phyloP scores from a whole-genome alignment of 2,329 filamentous ascomycete genomes.

The Calonectria multiphialidica region DNA sequence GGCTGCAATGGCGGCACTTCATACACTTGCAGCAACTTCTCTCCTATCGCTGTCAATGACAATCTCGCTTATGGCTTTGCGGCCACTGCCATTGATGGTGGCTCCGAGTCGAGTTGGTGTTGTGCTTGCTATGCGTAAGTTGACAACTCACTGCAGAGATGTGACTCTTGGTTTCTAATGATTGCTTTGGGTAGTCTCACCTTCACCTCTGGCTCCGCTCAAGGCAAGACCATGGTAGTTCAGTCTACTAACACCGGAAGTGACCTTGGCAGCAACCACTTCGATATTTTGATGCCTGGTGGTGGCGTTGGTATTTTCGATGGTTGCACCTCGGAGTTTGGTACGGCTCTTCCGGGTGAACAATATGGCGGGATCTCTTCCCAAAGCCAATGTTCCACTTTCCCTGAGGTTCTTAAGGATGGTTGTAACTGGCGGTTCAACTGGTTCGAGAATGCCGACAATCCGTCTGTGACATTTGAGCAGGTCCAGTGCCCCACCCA shows the following conservation, averaged over 20 bases:
- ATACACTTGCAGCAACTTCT: constrained; percentile 72
- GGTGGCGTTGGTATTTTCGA: constrained; percentile 68
- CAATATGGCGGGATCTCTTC: constrained; percentile 69
- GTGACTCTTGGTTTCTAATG: not conserved
- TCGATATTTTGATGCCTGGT: constrained; percentile 68
- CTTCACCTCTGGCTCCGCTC: constrained; percentile 62
- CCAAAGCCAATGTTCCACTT: constrained; percentile 62
- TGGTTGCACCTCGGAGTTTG: constrained; percentile 63
- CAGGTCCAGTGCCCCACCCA: constrained; percentile 67
- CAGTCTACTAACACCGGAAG: constrained; percentile 74
- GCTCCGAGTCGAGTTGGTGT: constrained; percentile 72
- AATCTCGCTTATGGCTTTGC: constrained; percentile 73
- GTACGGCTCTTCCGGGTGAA: constrained; percentile 60
- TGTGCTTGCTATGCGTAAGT: constrained; percentile 71
- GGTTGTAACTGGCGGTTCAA: constrained; percentile 75
- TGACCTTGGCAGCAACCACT: constrained; percentile 69
- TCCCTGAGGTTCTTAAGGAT: constrained; percentile 65
- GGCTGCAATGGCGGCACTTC: constrained; percentile 70
- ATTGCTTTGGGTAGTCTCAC: constrained; percentile 53
- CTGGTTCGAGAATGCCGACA: constrained; percentile 71
- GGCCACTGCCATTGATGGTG: constrained; percentile 67
- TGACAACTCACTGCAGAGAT: not conserved
- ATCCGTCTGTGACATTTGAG: constrained; percentile 66
- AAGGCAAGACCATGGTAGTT: constrained; percentile 73
- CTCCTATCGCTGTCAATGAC: constrained; percentile 71